Base-by-base conservation (phyloP, 2,329 filamentous ascomycete genomes). In the Monascus ruber region DNA sequence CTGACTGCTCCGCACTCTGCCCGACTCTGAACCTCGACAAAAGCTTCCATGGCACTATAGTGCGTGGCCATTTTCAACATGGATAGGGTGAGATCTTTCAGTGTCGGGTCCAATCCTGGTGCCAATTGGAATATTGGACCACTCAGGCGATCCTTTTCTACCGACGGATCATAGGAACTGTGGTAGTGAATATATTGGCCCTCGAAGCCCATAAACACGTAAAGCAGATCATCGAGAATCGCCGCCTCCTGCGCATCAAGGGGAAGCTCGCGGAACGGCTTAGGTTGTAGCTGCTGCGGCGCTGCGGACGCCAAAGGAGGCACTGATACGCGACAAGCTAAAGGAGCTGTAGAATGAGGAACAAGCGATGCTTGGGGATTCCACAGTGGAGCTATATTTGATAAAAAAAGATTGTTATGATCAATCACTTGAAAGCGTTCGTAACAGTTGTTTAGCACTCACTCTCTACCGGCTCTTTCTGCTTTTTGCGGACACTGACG, bases 161-260 rank as follows among this genome's bases (percentile, higher is more conserved):
- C 79, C 3, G 74, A 68, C 0, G 88, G 86, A 50, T 94, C 81
- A 59, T 94, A 96, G 6, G 76, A 75, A 48, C 85, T 83, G 42
- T 75, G 76, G 57, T 86, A 96, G 40, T 85, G 83, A 45, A 98
- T 84, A 58, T 96, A 96, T 60, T 94, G 87, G n/a, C 91, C 91
- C 63, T 98, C 91, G 47, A 87, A 94, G 24, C 91, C 91, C 88
- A 98, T 95, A 52, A 96, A 93, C 4, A 94, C 87, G 56, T 89
- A 95, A 29, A 96, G 65, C 10, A 98, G 65, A 52, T 98, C 91
- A 50, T 95, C 88, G 33, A 96, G 71, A 35, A 98, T 82, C 6
- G 79, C 83, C 24, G 79, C 77, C 64, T 98, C 91, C 60, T 98
- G 91, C 2, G 76, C 76, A 47, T 93, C 83, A 26, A 93, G 67